Evolutionary conservation across 73 alveolate species (phyloP).

Genomic region (Stentor roeselii): DNA sequence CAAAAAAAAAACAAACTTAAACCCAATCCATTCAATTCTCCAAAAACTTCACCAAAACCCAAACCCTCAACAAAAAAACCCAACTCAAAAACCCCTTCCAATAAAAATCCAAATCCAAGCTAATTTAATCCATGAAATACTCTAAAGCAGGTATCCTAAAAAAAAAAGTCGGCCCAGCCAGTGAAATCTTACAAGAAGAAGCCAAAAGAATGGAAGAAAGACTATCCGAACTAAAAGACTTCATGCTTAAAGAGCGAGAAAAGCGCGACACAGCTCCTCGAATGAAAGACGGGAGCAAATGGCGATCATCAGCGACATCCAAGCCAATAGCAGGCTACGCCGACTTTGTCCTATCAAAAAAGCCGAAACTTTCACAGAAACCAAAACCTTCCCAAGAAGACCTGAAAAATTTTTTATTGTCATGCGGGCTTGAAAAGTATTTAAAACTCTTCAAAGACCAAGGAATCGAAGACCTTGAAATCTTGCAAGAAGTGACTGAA

Average conservation of each 20-base stretch:
- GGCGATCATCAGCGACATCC: constrained; percentile 16
- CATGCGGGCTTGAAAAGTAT: constrained; percentile 25
- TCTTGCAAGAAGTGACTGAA: constrained; percentile 24
- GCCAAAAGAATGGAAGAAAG: constrained; percentile 27
- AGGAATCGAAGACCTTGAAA: constrained; percentile 25
- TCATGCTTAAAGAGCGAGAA: background rate
- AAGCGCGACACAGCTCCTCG: constrained; percentile 19
- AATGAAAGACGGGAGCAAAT: constrained; percentile 22
- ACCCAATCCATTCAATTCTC: too few species aligned
- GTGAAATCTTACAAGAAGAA: constrained; percentile 29
- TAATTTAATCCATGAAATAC: too few species aligned
- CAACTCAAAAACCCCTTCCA: too few species aligned
- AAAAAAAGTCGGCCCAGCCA: constrained; percentile 27
- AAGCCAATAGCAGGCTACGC: constrained; percentile 1
- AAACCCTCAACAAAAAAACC: too few species aligned
- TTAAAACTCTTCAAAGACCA: background rate
- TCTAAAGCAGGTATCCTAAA: constrained; percentile 26
- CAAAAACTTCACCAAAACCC: too few species aligned
- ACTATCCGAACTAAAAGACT: constrained; percentile 23
- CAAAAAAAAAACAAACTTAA: too few species aligned
- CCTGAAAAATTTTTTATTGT: background rate
- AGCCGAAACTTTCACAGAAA: constrained; percentile 10
- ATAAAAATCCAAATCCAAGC: too few species aligned
- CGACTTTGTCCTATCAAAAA: constrained; percentile 5
- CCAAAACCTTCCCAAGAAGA: background rate